phyloP scores from a whole-genome alignment of 2,329 filamentous ascomycete species.

The Pyricularia sp. region DNA sequence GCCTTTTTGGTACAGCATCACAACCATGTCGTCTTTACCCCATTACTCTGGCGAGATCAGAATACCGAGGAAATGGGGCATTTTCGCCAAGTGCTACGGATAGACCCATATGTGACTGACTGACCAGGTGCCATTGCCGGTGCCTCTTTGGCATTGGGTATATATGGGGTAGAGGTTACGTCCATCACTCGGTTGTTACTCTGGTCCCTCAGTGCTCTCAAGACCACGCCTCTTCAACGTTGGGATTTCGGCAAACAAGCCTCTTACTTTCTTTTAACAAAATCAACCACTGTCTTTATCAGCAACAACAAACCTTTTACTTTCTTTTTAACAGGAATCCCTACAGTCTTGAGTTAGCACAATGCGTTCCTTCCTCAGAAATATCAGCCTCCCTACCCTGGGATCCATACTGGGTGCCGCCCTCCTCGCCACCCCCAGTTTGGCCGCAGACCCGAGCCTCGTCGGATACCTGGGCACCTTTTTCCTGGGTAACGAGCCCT shows the following conservation, averaged over 20 bases:
- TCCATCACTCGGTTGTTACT: background rate
- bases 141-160: background rate
- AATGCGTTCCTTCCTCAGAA: background rate
- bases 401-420: background rate
- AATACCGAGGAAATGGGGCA: background rate
- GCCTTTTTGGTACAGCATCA: too few relatives aligned
- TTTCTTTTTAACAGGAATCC: background rate
- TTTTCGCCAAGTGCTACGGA: background rate
- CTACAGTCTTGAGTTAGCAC: background rate
- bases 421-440: background rate
- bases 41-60: background rate
- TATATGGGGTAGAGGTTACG: background rate
- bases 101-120: background rate
- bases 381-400: background rate
- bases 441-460: constrained; percentile 24
- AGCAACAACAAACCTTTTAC: too few relatives aligned
- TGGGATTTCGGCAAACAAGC: background rate
- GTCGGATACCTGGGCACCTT: constrained; percentile 44
- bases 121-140: background rate
- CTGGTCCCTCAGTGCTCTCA: background rate
- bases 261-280: background rate
- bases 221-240: background rate
- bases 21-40: too few relatives aligned
- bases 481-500: constrained; percentile 43
- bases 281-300: too few relatives aligned